These are phyloP conservation scores for Rubus idaeus DNA, from an alignment of 306 rosid genomes.

Conservation along the genomic window DNA sequence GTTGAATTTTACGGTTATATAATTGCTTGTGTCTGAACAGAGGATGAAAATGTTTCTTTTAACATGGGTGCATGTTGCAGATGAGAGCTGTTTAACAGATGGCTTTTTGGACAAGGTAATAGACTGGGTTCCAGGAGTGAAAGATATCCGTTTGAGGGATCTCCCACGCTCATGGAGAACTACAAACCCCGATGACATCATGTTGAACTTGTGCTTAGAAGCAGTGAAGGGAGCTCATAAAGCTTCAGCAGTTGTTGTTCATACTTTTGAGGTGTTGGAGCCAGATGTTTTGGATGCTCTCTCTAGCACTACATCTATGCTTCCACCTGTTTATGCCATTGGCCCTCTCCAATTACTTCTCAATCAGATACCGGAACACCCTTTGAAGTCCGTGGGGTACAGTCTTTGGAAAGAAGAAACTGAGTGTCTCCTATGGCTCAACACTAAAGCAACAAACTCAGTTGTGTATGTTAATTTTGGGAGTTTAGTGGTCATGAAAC, in stretches of 20 bases:
- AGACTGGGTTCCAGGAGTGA: conserved; percentile 11
- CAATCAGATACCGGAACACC: background rate
- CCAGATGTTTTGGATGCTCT: background rate
- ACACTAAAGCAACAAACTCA: background rate
- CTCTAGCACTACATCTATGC: background rate
- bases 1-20: background rate
- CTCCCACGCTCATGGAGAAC: background rate
- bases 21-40: too few relatives aligned
- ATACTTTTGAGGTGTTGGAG: background rate
- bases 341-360: conserved; percentile 9
- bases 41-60: background rate
- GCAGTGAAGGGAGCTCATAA: background rate
- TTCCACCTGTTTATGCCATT: background rate
- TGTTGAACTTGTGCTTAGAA: background rate
- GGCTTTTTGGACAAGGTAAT: background rate
- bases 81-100: background rate
- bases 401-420: conserved; percentile 8
- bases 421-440: background rate
- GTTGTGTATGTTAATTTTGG: background rate
- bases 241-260: background rate
- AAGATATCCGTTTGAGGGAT: conserved; percentile 6
- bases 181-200: background rate
- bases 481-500: background rate
- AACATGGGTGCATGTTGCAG: background rate
- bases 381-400: background rate